Evolutionary conservation across 1,284 basidiomycete species (phyloP).

Genomic region (Ustilago vetiveriae): DNA sequence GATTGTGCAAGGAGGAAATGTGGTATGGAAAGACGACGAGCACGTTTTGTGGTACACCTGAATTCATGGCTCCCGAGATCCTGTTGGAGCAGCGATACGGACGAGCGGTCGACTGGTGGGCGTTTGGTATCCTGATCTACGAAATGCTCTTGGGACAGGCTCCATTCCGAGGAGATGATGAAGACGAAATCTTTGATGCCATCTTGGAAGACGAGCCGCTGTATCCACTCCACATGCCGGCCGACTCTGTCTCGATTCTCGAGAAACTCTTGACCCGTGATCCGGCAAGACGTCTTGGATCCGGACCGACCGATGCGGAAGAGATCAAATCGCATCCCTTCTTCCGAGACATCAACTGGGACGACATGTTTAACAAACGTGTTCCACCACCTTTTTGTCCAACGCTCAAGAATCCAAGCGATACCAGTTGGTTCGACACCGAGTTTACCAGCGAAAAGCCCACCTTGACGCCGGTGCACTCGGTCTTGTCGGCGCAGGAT

Average conservation of each 20-base stretch:
- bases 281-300: constrained; percentile 89
- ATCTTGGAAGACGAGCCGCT: constrained; percentile 98
- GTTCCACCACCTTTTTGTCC: constrained; percentile 98
- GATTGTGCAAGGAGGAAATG: constrained; percentile 99
- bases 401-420: constrained; percentile 75
- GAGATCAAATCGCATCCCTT: constrained; percentile 98
- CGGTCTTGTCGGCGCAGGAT: constrained; percentile 88
- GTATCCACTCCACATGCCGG: constrained; percentile 99
- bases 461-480: constrained; percentile 95
- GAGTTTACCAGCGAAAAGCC: constrained; percentile 98
- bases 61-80: constrained; percentile 99
- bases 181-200: constrained; percentile 99
- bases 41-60: constrained; percentile 99
- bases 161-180: constrained; percentile 98
- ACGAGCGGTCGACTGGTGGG: constrained; percentile 99
- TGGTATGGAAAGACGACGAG: constrained; percentile 96
- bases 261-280: constrained; percentile 94
- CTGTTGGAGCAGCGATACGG: constrained; percentile 97
- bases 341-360: constrained; percentile 97
- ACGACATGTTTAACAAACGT: constrained; percentile 93
- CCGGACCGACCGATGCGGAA: constrained; percentile 90
- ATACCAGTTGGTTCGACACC: constrained; percentile 85
- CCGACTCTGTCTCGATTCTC: constrained; percentile 92
- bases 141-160: constrained; percentile 99
- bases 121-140: constrained; percentile 97